These are phyloP conservation scores for Cairneyella variabilis DNA, from an alignment of 495 filamentous ascomycete genomes.

Conservation along the genomic window DNA sequence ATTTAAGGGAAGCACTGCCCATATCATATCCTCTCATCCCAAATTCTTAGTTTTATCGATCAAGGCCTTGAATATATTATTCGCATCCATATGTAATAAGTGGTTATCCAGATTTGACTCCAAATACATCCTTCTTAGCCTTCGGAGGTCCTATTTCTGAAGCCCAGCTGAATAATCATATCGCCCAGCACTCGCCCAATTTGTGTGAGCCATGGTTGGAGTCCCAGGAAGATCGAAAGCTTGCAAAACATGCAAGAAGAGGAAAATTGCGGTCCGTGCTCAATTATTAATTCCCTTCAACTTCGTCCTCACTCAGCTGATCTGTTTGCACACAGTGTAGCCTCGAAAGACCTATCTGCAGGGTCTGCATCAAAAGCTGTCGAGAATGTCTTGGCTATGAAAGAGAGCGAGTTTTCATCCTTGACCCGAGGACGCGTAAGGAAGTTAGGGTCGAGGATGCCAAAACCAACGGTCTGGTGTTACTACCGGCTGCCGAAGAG, in stretches of 20 bases:
- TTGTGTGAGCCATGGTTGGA: slow-evolving; percentile 40
- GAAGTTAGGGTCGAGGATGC: neutral
- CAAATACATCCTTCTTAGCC: too few relatives aligned
- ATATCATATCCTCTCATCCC: too few relatives aligned
- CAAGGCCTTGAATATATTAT: too few relatives aligned
- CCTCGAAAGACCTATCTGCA: slow-evolving; percentile 33
- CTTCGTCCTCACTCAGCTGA: neutral
- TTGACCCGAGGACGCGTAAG: slow-evolving; percentile 12
- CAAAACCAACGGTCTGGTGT: neutral
- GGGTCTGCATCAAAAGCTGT: slow-evolving; percentile 34
- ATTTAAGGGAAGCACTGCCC: too few relatives aligned
- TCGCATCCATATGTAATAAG: too few relatives aligned
- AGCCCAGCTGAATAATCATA: too few relatives aligned
- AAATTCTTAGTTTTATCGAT: too few relatives aligned
- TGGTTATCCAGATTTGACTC: too few relatives aligned
- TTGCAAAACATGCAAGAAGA: slow-evolving; percentile 41
- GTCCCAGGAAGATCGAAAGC: slow-evolving; percentile 43
- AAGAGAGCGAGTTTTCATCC: slow-evolving; percentile 33
- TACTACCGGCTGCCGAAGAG: neutral
- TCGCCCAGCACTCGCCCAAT: too few relatives aligned
- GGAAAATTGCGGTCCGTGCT: slow-evolving; percentile 39
- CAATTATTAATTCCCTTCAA: neutral
- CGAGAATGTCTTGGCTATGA: slow-evolving; percentile 37
- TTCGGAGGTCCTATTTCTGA: too few relatives aligned
- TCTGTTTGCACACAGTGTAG: slow-evolving; percentile 30